Percentiles rank a stretch among this genome's conserved stretches.
Conservation (phyloP, 306 rosid genomes). For the Cyamopsis tetragonoloba region DNA sequence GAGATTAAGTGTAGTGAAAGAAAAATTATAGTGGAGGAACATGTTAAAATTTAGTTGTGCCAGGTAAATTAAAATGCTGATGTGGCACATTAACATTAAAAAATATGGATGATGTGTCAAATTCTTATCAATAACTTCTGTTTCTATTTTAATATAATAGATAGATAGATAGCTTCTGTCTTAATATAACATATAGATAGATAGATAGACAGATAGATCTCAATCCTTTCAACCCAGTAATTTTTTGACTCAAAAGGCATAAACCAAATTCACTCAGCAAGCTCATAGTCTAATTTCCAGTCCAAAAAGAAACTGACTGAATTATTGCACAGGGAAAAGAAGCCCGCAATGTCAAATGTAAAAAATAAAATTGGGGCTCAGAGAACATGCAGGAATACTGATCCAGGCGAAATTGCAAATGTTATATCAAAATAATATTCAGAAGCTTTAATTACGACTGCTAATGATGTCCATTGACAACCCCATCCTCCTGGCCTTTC, state of each 20-base stretch:
- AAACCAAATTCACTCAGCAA: conserved; percentile 18
- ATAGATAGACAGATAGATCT: too few species aligned
- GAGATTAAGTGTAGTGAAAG: too few species aligned
- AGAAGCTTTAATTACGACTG: conserved; percentile 20
- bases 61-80: too few species aligned
- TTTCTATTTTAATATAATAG: too few species aligned
- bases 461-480: conserved; percentile 48
- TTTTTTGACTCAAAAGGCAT: conserved; percentile 8
- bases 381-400: conserved; percentile 29
- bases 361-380: conserved; percentile 38
- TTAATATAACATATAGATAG: too few species aligned
- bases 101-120: too few species aligned
- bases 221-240: background rate
- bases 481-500: conserved; percentile 57
- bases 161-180: too few species aligned
- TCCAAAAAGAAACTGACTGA: conserved; percentile 21
- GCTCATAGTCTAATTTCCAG: conserved; percentile 18
- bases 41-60: too few species aligned
- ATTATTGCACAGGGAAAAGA: conserved; percentile 48
- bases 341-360: conserved; percentile 27
- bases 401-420: conserved; percentile 36
- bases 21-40: too few species aligned
- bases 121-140: too few species aligned
- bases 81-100: too few species aligned
- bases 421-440: conserved; percentile 37